A percentile compares a stretch with the other conserved stretches of the same genome.
Evolutionary conservation across 495 filamentous ascomycete genomes (phyloP).

Genomic region (Penicillium macrosclerotiorum): DNA sequence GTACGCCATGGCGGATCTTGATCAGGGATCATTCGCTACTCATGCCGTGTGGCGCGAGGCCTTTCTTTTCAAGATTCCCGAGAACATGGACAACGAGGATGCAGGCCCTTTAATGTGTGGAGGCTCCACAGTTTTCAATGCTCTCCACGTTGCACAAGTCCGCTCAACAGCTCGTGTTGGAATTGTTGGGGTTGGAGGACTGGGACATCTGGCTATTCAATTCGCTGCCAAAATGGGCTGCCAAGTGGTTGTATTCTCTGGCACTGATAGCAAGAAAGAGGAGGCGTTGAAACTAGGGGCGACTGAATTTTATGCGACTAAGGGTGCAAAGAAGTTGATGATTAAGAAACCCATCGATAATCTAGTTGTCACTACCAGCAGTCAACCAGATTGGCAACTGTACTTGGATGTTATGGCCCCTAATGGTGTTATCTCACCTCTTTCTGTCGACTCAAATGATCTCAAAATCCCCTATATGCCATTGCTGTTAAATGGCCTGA

Average conservation of each 20-base stretch:
- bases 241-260: conserved; percentile 58
- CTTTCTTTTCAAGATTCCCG: conserved; percentile 55
- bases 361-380: conserved; percentile 49
- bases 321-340: conserved; percentile 37
- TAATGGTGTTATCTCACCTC: conserved; percentile 49
- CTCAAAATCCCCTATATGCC: conserved; percentile 55
- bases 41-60: conserved; percentile 55
- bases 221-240: conserved; percentile 63
- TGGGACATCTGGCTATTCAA: conserved; percentile 64
- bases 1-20: conserved; percentile 48
- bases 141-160: conserved; percentile 40
- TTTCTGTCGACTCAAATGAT: conserved; percentile 46
- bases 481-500: conserved; percentile 45
- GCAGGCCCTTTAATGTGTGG: conserved; percentile 57
- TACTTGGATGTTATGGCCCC: conserved; percentile 42
- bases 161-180: conserved; percentile 54
- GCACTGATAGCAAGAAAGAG: conserved; percentile 55
- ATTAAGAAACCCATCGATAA: conserved; percentile 34
- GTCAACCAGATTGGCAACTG: conserved; percentile 40
- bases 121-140: conserved; percentile 50
- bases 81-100: conserved; percentile 42
- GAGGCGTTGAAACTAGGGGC: conserved; percentile 55
- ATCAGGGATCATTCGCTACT: conserved; percentile 55
- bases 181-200: conserved; percentile 60
- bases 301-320: conserved; percentile 46